Percentiles rank a stretch among this genome's conserved stretches.
Conservation (phyloP, 345 rosid species). For the Moricandia arvensis region DNA sequence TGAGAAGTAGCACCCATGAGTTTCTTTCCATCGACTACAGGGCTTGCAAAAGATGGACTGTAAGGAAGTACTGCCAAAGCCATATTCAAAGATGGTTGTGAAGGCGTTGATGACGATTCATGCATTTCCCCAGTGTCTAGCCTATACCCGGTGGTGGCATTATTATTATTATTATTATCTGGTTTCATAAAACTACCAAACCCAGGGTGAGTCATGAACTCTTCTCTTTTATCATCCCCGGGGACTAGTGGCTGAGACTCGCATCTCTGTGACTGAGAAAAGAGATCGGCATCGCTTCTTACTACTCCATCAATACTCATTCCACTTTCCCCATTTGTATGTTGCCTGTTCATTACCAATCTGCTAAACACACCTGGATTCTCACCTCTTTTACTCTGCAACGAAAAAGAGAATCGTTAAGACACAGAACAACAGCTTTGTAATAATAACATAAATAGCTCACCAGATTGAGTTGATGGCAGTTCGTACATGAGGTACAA, state of each 20-base stretch:
- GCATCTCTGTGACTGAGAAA: slow-evolving; percentile 33
- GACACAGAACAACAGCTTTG: slow-evolving; percentile 13
- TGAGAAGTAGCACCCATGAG: slow-evolving; percentile 39
- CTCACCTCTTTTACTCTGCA: slow-evolving; percentile 47
- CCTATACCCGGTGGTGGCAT: slow-evolving; percentile 30
- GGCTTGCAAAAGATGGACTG: slow-evolving; percentile 44
- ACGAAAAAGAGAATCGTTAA: not conserved
- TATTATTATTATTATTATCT: slow-evolving; percentile 22
- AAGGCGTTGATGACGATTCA: slow-evolving; percentile 48
- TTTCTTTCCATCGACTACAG: slow-evolving; percentile 46
- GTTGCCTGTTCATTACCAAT: slow-evolving; percentile 37
- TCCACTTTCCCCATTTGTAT: slow-evolving; percentile 41
- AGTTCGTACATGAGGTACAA: slow-evolving; percentile 56
- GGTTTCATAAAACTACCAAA: slow-evolving; percentile 35
- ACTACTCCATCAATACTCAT: slow-evolving; percentile 45
- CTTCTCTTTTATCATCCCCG: slow-evolving; percentile 49
- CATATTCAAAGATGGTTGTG: slow-evolving; percentile 65
- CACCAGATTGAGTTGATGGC: slow-evolving; percentile 46
- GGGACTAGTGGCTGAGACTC: slow-evolving; percentile 26
- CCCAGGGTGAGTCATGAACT: slow-evolving; percentile 37
- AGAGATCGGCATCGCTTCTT: slow-evolving; percentile 47
- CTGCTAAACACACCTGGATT: slow-evolving; percentile 47
- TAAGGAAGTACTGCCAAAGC: slow-evolving; percentile 49
- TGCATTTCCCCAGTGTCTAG: slow-evolving; percentile 55
- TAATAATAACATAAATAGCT: slow-evolving; percentile 27